Conservation (phyloP, 805 yeast species). For the Torulaspora indica region DNA sequence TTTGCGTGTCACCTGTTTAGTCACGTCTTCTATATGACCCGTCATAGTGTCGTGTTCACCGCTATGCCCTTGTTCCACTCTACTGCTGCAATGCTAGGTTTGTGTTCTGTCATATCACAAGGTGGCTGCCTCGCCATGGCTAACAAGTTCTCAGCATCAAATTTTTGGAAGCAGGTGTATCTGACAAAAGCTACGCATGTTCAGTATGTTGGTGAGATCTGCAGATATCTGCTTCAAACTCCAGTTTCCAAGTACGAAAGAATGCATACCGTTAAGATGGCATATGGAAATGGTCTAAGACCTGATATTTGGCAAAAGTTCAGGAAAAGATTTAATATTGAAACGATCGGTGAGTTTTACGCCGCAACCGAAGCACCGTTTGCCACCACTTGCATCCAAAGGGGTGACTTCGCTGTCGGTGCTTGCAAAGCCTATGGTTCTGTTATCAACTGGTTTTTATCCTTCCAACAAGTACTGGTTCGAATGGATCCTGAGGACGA, state of each 20-base stretch:
- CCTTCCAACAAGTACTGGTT: constrained; percentile 55
- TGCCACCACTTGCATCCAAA: constrained; percentile 76
- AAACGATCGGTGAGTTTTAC: constrained; percentile 82
- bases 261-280: constrained; percentile 57
- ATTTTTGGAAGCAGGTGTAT: constrained; percentile 86
- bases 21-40: constrained; percentile 55
- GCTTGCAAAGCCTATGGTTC: constrained; percentile 80
- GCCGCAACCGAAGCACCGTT: constrained; percentile 92
- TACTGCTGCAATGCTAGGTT: constrained; percentile 85
- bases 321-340: constrained; percentile 69
- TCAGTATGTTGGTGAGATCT: constrained; percentile 93
- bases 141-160: constrained; percentile 73
- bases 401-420: constrained; percentile 76
- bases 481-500: constrained; percentile 80
- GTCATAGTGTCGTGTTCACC: constrained; percentile 61
- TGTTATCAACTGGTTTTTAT: constrained; percentile 47
- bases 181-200: constrained; percentile 68
- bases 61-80: constrained; percentile 96
- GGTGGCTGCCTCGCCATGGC: constrained; percentile 79
- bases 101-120: constrained; percentile 57
- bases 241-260: constrained; percentile 62
- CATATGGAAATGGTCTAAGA: constrained; percentile 88
- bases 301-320: constrained; percentile 83
- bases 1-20: constrained; percentile 71
- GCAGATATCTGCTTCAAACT: constrained; percentile 73